These are phyloP conservation scores for Amylocystis lapponica DNA, from an alignment of 768 basidiomycete genomes.

Conservation along the genomic window DNA sequence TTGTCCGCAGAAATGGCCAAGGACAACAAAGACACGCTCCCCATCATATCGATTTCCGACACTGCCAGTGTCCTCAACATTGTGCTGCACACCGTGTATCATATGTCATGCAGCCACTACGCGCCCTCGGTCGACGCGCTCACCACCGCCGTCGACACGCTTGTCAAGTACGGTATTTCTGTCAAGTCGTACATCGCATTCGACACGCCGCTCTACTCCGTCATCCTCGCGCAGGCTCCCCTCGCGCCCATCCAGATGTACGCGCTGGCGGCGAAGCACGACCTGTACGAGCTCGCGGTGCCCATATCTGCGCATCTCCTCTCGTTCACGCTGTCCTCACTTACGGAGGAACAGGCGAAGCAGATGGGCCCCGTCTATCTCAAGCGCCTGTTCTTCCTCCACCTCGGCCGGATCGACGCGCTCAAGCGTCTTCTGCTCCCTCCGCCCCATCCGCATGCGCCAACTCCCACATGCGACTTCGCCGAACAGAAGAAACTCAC, in stretches of 20 bases:
- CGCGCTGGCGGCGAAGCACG: constrained; percentile 59
- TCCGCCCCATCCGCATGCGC: constrained; percentile 73
- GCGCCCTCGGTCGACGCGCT: constrained; percentile 61
- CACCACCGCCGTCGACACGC: constrained; percentile 45
- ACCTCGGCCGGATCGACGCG: constrained; percentile 77
- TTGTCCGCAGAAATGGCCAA: constrained; percentile 35
- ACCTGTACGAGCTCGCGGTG: constrained; percentile 70
- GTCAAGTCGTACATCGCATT: constrained; percentile 42
- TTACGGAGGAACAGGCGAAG: constrained; percentile 66
- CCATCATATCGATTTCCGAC: constrained; percentile 57
- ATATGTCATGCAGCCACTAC: constrained; percentile 70
- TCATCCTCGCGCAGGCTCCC: constrained; percentile 64
- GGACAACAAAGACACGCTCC: constrained; percentile 33
- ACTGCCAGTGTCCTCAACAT: constrained; percentile 61
- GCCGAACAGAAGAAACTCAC: constrained; percentile 74
- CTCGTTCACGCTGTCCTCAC: constrained; percentile 56
- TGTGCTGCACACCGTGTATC: constrained; percentile 67
- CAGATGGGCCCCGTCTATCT: constrained; percentile 73
- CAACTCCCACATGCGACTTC: constrained; percentile 63
- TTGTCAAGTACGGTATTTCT: constrained; percentile 56
- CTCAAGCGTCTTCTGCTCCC: constrained; percentile 72
- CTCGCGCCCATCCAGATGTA: constrained; percentile 67
- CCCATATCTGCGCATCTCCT: constrained; percentile 71
- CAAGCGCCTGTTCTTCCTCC: constrained; percentile 77
- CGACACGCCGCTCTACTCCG: constrained; percentile 48